Evolutionary conservation across 352 stramenopile genomes (phyloP).

Genomic region (Globisporangium yorkense): DNA sequence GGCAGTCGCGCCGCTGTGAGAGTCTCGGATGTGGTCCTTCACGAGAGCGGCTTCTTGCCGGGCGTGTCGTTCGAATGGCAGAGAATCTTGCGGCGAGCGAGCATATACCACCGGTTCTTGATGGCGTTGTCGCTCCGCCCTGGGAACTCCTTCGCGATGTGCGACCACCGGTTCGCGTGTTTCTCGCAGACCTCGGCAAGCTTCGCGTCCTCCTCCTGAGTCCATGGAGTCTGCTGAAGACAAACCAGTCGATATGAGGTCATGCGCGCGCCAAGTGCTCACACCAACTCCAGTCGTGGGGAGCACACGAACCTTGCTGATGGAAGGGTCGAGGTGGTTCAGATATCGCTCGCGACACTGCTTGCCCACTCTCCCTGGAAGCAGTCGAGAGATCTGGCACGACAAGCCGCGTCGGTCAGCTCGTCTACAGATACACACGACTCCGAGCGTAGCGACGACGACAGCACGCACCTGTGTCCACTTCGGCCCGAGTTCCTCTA

Average conservation of each 20-base stretch:
- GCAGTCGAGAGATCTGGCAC: conserved; percentile 40
- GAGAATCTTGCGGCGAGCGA: conserved; percentile 19
- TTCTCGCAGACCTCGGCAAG: conserved; percentile 18
- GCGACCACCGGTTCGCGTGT: conserved; percentile 36
- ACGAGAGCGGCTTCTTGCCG: background rate
- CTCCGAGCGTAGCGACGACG: background rate
- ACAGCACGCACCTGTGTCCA: conserved; percentile 47
- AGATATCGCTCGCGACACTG: conserved; percentile 70
- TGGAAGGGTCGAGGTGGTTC: conserved; percentile 48
- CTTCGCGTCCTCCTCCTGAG: conserved; percentile 31
- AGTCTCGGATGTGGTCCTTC: background rate
- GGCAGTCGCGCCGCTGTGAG: conserved; percentile 39
- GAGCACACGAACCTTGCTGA: conserved; percentile 27
- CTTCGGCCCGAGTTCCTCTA: conserved; percentile 34
- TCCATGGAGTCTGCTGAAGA: conserved; percentile 38
- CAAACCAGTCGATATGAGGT: too few species aligned
- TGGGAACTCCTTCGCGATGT: conserved; percentile 37
- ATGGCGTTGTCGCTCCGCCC: conserved; percentile 52
- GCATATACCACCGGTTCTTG: conserved; percentile 62
- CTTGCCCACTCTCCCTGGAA: conserved; percentile 55
- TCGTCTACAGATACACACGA: background rate
- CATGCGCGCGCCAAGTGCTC: too few species aligned
- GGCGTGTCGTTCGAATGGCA: background rate
- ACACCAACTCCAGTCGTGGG: background rate
- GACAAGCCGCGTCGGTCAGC: background rate